phyloP scores from a whole-genome alignment of 2,329 filamentous ascomycete genomes.

The Claviceps sp. region DNA sequence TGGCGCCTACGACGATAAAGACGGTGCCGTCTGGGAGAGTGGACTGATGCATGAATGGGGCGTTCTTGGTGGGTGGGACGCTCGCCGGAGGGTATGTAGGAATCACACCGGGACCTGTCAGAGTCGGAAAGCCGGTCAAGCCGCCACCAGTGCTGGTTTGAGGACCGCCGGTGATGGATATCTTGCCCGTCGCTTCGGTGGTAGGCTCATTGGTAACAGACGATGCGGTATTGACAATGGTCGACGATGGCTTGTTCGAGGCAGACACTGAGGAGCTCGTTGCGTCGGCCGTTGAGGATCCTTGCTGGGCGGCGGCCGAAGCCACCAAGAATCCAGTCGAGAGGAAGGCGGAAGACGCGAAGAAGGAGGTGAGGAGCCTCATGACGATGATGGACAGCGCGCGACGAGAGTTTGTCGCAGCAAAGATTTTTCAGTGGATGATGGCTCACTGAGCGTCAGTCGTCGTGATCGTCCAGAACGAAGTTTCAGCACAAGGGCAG shows the following conservation, averaged over 20 bases:
- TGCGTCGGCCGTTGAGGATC: slow-evolving; percentile 1
- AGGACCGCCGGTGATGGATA: slow-evolving; percentile 10
- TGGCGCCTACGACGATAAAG: slow-evolving; percentile 87
- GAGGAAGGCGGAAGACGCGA: slow-evolving; percentile 15
- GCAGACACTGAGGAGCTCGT: slow-evolving; percentile 6
- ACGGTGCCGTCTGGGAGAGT: slow-evolving; percentile 81
- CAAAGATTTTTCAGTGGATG: neutral
- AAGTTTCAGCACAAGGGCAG: neutral
- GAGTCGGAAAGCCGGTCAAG: slow-evolving; percentile 25
- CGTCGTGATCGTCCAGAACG: neutral
- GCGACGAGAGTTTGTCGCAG: neutral
- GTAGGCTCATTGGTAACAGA: neutral
- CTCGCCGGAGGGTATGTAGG: slow-evolving; percentile 56
- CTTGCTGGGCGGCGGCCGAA: slow-evolving; percentile 20
- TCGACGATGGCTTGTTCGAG: slow-evolving; percentile 2
- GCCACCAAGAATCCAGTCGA: slow-evolving; percentile 16
- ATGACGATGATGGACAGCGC: slow-evolving; percentile 8
- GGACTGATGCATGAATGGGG: slow-evolving; percentile 86
- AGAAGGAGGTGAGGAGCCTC: slow-evolving; percentile 15
- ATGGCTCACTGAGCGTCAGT: neutral
- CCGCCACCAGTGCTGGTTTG: slow-evolving; percentile 10
- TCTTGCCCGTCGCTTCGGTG: slow-evolving; percentile 6
- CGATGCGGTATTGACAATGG: slow-evolving; percentile 11
- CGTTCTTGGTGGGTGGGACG: slow-evolving; percentile 70
- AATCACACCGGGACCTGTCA: slow-evolving; percentile 25